These are phyloP conservation scores for Priceomyces carsonii DNA, from an alignment of 805 yeast species.

Conservation along the genomic window DNA sequence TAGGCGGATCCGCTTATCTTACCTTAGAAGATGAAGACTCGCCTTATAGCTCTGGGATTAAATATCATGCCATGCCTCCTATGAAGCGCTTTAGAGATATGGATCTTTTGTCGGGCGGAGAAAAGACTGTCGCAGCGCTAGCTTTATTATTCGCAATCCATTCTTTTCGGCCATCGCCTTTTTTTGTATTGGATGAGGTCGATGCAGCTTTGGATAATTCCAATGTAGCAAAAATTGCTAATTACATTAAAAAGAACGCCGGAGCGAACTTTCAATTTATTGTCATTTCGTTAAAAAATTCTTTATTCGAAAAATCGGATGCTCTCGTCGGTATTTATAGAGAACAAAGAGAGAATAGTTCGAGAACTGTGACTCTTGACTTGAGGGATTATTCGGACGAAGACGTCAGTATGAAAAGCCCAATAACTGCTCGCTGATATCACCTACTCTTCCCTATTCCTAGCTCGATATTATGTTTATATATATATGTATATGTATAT, in stretches of 20 bases:
- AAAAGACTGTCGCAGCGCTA: constrained; percentile 93
- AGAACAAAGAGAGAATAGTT: constrained; percentile 71
- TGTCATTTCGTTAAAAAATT: constrained; percentile 87
- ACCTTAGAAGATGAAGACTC: constrained; percentile 87
- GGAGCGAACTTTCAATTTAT: constrained; percentile 85
- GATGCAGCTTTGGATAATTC: constrained; percentile 95
- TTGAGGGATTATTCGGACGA: constrained; percentile 58
- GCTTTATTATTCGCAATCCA: constrained; percentile 91
- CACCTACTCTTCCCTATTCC: too few species aligned
- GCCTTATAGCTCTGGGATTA: constrained; percentile 81
- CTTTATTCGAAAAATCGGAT: constrained; percentile 84
- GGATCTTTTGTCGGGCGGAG: constrained; percentile 94
- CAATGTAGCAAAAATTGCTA: constrained; percentile 85
- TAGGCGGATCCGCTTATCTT: constrained; percentile 92
- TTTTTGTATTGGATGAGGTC: constrained; percentile 94
- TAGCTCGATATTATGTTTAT: too few species aligned
- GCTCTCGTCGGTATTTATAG: constrained; percentile 91
- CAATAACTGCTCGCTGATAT: constrained; percentile 1
- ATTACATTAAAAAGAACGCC: constrained; percentile 73
- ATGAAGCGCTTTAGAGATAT: constrained; percentile 89
- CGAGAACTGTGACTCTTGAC: constrained; percentile 73
- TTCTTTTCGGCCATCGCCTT: constrained; percentile 89
- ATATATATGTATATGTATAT: too few species aligned
- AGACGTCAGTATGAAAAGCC: constrained; percentile 14
- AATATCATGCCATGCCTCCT: constrained; percentile 95